Percentiles rank a stretch among this genome's conserved stretches.
Evolutionary conservation across 2,329 filamentous ascomycete species (phyloP).

Genomic region (Diatrype stigma): DNA sequence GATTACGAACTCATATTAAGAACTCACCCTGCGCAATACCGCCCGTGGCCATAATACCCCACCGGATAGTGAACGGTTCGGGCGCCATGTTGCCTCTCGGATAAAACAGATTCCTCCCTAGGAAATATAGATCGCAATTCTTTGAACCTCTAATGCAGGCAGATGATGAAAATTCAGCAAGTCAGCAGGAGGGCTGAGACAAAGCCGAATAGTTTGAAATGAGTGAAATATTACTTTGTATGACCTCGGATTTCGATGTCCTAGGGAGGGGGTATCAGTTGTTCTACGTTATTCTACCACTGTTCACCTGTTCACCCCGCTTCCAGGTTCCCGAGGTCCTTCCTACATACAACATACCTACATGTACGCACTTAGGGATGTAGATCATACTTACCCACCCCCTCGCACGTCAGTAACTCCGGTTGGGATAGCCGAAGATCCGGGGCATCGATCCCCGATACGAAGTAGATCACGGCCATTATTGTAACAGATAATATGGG

Average conservation of each 20-base stretch:
- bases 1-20: no score
- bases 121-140: neutral
- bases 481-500: neutral
- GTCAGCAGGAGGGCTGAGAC: no score
- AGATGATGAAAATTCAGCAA: no score
- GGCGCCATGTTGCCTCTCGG: slow-evolving; percentile 32
- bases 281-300: no score
- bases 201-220: no score
- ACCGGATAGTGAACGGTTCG: slow-evolving; percentile 46
- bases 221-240: no score
- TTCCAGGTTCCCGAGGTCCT: no score
- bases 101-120: neutral
- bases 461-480: neutral
- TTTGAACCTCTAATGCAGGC: no score
- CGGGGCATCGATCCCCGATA: neutral
- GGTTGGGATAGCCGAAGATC: neutral
- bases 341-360: no score
- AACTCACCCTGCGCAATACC: slow-evolving; percentile 53
- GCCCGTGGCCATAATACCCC: slow-evolving; percentile 60
- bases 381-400: neutral
- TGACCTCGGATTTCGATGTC: no score
- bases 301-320: no score
- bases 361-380: neutral
- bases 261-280: no score
- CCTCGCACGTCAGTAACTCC: neutral